phyloP scores from a whole-genome alignment of 768 basidiomycete genomes.

The Termitomyces sp. region DNA sequence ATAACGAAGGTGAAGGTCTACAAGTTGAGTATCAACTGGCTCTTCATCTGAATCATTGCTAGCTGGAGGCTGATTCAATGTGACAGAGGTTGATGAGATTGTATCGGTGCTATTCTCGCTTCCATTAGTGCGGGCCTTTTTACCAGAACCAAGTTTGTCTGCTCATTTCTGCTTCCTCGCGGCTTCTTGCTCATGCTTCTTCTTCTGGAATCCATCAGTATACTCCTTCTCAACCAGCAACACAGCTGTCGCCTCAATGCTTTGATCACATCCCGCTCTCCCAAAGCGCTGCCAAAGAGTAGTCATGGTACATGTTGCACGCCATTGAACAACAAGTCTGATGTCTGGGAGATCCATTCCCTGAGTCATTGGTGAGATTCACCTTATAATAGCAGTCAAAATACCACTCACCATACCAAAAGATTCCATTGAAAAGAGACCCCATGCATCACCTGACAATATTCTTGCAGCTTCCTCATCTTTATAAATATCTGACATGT shows the following conservation, averaged over 20 bases:
- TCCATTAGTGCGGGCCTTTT: too few species aligned
- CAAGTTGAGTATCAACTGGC: too few species aligned
- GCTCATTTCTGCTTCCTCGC: not conserved
- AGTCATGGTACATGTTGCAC: conserved; percentile 21
- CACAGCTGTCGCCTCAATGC: conserved; percentile 16
- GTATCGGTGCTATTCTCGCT: too few species aligned
- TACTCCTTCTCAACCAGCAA: too few species aligned
- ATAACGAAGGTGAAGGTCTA: too few species aligned
- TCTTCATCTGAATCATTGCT: too few species aligned
- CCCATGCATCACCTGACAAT: too few species aligned
- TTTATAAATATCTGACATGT: too few species aligned
- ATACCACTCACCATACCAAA: conserved; percentile 33
- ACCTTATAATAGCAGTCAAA: not conserved
- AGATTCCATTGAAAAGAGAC: conserved; percentile 27
- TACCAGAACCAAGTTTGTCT: not conserved
- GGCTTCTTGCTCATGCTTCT: conserved; percentile 9
- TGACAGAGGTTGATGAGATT: too few species aligned
- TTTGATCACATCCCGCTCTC: conserved; percentile 22
- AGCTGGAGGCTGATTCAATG: too few species aligned
- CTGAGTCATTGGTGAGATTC: conserved; percentile 19
- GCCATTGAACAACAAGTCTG: too few species aligned
- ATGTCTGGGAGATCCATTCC: conserved; percentile 36
- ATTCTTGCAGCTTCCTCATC: not conserved
- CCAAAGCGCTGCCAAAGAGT: conserved; percentile 35
- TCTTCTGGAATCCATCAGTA: conserved; percentile 21